These are phyloP conservation scores for Acanthamoeba triangularis DNA, from an alignment of 208 protist genomes.

Conservation along the genomic window DNA sequence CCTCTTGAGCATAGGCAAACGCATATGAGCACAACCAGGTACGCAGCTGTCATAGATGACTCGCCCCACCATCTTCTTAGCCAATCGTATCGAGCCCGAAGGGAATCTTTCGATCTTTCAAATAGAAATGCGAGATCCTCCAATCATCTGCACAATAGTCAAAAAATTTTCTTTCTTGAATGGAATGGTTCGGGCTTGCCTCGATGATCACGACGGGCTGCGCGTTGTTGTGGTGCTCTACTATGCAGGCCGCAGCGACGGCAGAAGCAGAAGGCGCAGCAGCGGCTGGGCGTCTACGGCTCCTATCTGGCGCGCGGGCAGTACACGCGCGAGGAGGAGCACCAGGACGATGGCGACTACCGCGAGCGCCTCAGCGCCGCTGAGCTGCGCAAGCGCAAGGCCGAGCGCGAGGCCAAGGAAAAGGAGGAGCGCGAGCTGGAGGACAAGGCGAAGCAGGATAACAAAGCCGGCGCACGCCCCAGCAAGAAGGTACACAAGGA, in stretches of 20 bases:
- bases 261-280: conserved; percentile 28
- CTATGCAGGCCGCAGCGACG: neutral
- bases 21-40: neutral
- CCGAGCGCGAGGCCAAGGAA: neutral
- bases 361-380: neutral
- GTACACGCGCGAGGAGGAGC: neutral
- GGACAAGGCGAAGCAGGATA: neutral
- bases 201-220: neutral
- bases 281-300: neutral
- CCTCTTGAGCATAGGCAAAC: too few relatives aligned
- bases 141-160: too few relatives aligned
- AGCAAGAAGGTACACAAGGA: neutral
- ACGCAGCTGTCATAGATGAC: too few relatives aligned
- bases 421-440: neutral
- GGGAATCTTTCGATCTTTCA: too few relatives aligned
- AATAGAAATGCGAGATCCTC: too few relatives aligned
- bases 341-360: neutral
- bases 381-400: conserved; percentile 18
- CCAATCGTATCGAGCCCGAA: too few relatives aligned
- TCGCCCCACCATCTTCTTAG: too few relatives aligned
- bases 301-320: neutral
- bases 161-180: neutral
- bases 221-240: too few relatives aligned
- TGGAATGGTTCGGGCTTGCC: neutral
- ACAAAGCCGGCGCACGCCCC: neutral